Percentiles rank a stretch among this genome's conserved stretches.
These are phyloP conservation scores for Favolaschia claudopus DNA, from an alignment of 768 basidiomycete genomes.

Conservation along the genomic window DNA sequence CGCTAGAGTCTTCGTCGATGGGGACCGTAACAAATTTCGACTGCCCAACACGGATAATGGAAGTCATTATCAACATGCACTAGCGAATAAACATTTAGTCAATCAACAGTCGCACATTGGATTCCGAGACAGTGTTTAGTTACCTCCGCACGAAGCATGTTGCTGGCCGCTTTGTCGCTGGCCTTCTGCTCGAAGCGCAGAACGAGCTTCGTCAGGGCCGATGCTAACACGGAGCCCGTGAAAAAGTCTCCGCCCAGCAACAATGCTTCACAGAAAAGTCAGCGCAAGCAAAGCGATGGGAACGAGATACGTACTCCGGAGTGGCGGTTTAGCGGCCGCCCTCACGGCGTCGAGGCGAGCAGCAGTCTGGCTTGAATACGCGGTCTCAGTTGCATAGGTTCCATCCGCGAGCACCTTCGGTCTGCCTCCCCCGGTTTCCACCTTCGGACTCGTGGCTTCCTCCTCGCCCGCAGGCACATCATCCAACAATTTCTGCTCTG, in stretches of 20 bases:
- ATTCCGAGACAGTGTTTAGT: too few relatives aligned
- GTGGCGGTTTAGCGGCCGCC: conserved; percentile 87
- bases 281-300: not conserved
- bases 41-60: conserved; percentile 95
- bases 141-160: conserved; percentile 88
- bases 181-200: conserved; percentile 74
- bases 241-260: conserved; percentile 97
- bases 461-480: conserved; percentile 66
- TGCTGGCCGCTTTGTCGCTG: conserved; percentile 55
- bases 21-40: conserved; percentile 92
- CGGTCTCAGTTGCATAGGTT: conserved; percentile 97
- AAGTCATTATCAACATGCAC: conserved; percentile 97
- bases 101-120: not conserved
- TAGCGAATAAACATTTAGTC: not conserved
- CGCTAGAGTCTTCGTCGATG: conserved; percentile 98
- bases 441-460: conserved; percentile 54
- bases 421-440: conserved; percentile 56
- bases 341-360: conserved; percentile 83
- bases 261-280: conserved; percentile 57
- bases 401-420: conserved; percentile 93
- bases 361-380: conserved; percentile 70
- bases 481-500: conserved; percentile 84
- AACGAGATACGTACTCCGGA: conserved; percentile 64
- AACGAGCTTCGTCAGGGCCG: conserved; percentile 90
- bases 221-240: conserved; percentile 90